Base-by-base conservation (phyloP, 1,284 basidiomycete species). In the Irpex sp. region DNA sequence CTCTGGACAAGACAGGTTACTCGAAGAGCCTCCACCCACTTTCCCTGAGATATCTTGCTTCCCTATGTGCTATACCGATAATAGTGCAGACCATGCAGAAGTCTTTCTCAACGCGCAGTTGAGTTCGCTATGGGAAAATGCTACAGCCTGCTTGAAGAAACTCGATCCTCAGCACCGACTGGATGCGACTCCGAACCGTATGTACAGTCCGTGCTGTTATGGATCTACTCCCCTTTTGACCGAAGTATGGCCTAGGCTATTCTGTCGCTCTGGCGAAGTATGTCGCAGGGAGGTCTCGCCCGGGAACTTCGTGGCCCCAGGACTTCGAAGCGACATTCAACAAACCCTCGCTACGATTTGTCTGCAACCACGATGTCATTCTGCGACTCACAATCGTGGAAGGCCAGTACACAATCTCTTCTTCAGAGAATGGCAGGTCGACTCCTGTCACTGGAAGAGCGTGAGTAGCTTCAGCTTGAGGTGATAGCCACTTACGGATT, bases 91-190 rank as follows among this genome's bases (percentile, higher is more conserved):
- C 11, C 76, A 79, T 56, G 76, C 78, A 4, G 73, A 71, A n/a
- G 78, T 77, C 20, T 82, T 81, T 63, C 74, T 82, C 70, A 81
- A 80, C 70, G 76, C 78, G 4, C 81, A 82, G 68, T 75, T 81
- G 49, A 54, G 72, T 3, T 77, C 77, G 3, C 76, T 80, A 18
- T 78, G 77, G 67, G 71, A 78, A 24, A 80, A 79, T 59, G 76
- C 78, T 10, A 32, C 68, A 20, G 73, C 75, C 38, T 81, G 80
- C 67, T 70, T 77, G 13, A 66, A 74, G n/a, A 60, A 60, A 32
- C 59, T 60, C 67, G 76, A 54, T 20, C 24, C 42, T 42, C 7
- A 65, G 43, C 42, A 59, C n/a, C 32, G 20, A 15, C n/a, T 20
- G 65, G 65, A 70, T 20, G 59, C 65, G 32, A n/a, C 38, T 18